Evolutionary conservation across 257 asterid genomes (phyloP).

Genomic region (Nicotiana obtusifolia): DNA sequence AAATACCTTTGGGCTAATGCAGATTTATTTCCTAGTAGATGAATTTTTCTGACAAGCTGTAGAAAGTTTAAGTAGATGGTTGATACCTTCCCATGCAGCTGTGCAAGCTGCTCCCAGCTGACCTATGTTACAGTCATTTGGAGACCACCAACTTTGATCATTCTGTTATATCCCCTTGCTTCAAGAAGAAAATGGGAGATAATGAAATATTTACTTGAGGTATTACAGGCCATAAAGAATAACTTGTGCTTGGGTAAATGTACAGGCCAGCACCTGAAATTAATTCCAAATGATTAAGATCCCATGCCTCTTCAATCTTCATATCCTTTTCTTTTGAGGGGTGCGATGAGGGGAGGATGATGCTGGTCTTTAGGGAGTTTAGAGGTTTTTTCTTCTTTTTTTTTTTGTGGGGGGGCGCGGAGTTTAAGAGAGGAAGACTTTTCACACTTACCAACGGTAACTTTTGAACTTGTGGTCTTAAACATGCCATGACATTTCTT

Average conservation of each 20-base stretch:
- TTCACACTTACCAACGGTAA: neutral
- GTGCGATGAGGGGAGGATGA: neutral
- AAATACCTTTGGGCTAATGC: no score
- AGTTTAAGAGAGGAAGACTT: neutral
- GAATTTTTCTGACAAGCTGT: no score
- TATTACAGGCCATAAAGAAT: neutral
- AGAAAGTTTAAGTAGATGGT: neutral
- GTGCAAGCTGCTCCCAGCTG: neutral
- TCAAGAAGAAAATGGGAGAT: neutral
- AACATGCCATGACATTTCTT: neutral
- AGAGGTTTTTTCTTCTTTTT: neutral
- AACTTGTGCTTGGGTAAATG: neutral
- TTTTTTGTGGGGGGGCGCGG: no score
- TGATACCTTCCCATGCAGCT: neutral
- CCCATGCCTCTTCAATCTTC: neutral
- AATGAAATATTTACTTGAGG: slow-evolving; percentile 2
- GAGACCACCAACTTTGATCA: neutral
- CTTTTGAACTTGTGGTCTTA: neutral
- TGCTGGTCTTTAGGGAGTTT: neutral
- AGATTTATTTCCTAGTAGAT: no score
- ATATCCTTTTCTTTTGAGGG: neutral
- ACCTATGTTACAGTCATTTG: neutral
- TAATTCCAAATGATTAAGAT: neutral
- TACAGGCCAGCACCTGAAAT: neutral
- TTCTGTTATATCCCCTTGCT: neutral